A percentile compares a stretch with the other conserved stretches of the same genome.
Conservation (phyloP, 2,329 filamentous ascomycete genomes). For the Fusarium subglutinans region DNA sequence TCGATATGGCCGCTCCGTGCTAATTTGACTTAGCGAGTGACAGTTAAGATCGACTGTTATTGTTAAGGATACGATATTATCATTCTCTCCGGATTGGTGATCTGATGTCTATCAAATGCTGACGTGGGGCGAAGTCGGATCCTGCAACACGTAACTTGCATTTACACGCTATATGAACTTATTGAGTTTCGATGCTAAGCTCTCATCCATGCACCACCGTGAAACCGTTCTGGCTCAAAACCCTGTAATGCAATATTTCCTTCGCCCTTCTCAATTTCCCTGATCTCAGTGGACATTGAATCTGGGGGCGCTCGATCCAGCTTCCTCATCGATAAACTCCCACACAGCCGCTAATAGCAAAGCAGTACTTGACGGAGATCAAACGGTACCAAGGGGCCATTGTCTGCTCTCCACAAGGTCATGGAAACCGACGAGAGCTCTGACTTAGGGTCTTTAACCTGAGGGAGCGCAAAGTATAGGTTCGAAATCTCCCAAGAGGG, state of each 20-base stretch:
- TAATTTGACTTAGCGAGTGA: fast-evolving
- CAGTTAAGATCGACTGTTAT: not conserved
- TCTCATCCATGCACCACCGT: not conserved
- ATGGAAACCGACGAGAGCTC: not conserved
- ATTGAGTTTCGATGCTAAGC: not conserved
- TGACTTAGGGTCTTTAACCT: not conserved
- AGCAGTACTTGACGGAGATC: not conserved
- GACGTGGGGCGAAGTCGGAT: not conserved
- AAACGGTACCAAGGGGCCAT: not conserved
- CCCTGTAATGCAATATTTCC: no score
- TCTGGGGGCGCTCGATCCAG: fast-evolving
- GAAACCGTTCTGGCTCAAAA: not conserved
- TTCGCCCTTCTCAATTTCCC: fast-evolving
- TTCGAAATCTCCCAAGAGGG: not conserved
- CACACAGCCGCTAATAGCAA: not conserved
- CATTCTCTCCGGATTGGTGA: not conserved
- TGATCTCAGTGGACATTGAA: not conserved
- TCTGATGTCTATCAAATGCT: not conserved
- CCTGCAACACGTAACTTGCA: not conserved
- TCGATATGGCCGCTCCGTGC: fast-evolving
- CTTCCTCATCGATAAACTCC: not conserved
- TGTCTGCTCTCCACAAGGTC: not conserved
- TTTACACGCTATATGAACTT: not conserved
- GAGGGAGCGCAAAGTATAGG: not conserved
- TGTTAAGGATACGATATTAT: fast-evolving